These are phyloP conservation scores for Fusarium decemcellulare DNA, from an alignment of 2,329 filamentous ascomycete genomes.

Conservation along the genomic window DNA sequence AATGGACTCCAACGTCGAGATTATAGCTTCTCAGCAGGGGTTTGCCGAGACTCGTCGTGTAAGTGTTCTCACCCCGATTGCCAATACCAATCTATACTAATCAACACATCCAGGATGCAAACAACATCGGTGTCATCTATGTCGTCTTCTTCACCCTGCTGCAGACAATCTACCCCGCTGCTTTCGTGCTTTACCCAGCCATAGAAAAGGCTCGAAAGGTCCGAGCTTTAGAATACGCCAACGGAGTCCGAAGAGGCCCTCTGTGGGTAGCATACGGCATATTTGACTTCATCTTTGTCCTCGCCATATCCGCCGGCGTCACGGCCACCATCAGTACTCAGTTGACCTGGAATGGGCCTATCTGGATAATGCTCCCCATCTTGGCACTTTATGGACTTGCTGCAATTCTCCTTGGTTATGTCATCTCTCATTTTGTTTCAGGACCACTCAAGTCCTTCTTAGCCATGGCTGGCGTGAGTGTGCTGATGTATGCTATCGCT, in stretches of 20 bases:
- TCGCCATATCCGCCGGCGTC: conserved; percentile 72
- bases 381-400: conserved; percentile 84
- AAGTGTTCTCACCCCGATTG: conserved; percentile 29
- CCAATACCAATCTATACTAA: not conserved
- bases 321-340: conserved; percentile 75
- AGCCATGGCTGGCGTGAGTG: conserved; percentile 72
- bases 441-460: conserved; percentile 81
- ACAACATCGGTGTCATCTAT: conserved; percentile 74
- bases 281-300: conserved; percentile 83
- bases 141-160: conserved; percentile 79
- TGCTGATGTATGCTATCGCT: conserved; percentile 78
- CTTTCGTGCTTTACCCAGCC: conserved; percentile 84
- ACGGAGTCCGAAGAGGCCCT: conserved; percentile 82
- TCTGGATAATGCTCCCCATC: conserved; percentile 82
- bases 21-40: conserved; percentile 71
- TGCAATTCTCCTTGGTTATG: conserved; percentile 77
- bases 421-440: conserved; percentile 73
- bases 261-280: conserved; percentile 84
- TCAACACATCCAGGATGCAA: not conserved
- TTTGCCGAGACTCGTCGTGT: conserved; percentile 68
- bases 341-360: conserved; percentile 76
- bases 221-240: conserved; percentile 86
- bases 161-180: conserved; percentile 75
- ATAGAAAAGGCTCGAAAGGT: conserved; percentile 82
- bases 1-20: conserved; percentile 44